Conservation (phyloP, 495 filamentous ascomycete species). For the Penicillium egyptiacum region DNA sequence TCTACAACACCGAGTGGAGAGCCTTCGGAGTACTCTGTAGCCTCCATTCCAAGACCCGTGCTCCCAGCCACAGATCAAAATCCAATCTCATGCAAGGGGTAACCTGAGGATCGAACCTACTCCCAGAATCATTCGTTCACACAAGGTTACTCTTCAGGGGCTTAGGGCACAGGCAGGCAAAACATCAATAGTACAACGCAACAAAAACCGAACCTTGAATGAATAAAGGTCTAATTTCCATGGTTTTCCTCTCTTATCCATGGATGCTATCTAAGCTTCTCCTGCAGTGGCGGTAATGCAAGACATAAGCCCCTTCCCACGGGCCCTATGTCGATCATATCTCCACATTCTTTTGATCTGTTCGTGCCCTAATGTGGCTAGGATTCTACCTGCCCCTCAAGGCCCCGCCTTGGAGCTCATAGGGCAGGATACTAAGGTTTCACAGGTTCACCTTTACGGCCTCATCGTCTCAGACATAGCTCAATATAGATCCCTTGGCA, state of each 20-base stretch:
- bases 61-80: slow-evolving; percentile 5
- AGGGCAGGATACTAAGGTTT: slow-evolving; percentile 10
- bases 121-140: slow-evolving; percentile 16
- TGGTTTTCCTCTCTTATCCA: background rate
- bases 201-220: background rate
- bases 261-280: slow-evolving; percentile 4
- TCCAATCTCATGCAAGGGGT: slow-evolving; percentile 31
- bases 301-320: slow-evolving; percentile 23
- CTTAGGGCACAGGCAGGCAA: slow-evolving; percentile 7
- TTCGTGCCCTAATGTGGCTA: slow-evolving; percentile 23
- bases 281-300: slow-evolving; percentile 20
- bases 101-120: slow-evolving; percentile 13
- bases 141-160: slow-evolving; percentile 7
- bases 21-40: background rate
- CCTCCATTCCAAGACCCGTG: background rate
- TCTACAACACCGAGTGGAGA: background rate
- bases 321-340: slow-evolving; percentile 19
- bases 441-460: slow-evolving; percentile 2
- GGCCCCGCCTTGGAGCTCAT: slow-evolving; percentile 6
- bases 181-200: slow-evolving; percentile 8
- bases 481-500: background rate
- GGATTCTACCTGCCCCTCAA: slow-evolving; percentile 20
- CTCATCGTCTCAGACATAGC: slow-evolving; percentile 6
- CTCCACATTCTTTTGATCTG: slow-evolving; percentile 3
- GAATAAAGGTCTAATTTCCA: background rate